These are phyloP conservation scores for Mycena rosella DNA, from an alignment of 768 basidiomycete species.

Conservation along the genomic window DNA sequence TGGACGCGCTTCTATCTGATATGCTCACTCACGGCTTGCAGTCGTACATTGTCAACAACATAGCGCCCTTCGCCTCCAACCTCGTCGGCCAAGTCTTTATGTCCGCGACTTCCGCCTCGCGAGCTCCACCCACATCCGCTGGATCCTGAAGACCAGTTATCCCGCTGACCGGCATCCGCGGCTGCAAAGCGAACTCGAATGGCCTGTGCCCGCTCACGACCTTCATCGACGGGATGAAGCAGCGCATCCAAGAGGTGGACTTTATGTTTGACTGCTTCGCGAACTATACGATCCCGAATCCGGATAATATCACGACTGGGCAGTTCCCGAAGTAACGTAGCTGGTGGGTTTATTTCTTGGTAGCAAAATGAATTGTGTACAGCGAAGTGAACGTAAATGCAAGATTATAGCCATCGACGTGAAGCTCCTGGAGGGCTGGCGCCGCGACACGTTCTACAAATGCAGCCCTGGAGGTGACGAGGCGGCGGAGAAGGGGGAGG, in stretches of 20 bases:
- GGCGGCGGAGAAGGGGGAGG: too few relatives aligned
- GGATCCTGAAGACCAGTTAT: slow-evolving; percentile 17
- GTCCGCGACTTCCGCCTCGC: slow-evolving; percentile 47
- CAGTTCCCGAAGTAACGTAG: neutral
- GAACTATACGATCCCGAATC: neutral
- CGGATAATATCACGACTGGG: neutral
- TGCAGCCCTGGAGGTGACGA: too few relatives aligned
- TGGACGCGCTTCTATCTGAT: neutral
- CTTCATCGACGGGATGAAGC: neutral
- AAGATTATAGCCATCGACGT: neutral
- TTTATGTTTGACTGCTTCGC: neutral
- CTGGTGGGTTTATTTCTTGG: too few relatives aligned
- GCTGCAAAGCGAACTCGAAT: neutral
- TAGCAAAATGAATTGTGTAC: too few relatives aligned
- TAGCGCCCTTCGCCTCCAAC: slow-evolving; percentile 52
- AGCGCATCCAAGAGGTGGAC: neutral
- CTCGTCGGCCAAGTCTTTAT: slow-evolving; percentile 61
- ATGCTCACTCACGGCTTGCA: slow-evolving; percentile 49
- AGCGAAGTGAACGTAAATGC: too few relatives aligned
- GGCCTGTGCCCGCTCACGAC: slow-evolving; percentile 3
- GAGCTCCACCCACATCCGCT: slow-evolving; percentile 15
- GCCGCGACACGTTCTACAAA: too few relatives aligned
- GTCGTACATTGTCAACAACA: slow-evolving; percentile 46
- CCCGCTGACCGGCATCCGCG: slow-evolving; percentile 6
- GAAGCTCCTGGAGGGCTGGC: neutral